Conservation (phyloP, 2,329 filamentous ascomycete genomes). For the Neurospora sp. region DNA sequence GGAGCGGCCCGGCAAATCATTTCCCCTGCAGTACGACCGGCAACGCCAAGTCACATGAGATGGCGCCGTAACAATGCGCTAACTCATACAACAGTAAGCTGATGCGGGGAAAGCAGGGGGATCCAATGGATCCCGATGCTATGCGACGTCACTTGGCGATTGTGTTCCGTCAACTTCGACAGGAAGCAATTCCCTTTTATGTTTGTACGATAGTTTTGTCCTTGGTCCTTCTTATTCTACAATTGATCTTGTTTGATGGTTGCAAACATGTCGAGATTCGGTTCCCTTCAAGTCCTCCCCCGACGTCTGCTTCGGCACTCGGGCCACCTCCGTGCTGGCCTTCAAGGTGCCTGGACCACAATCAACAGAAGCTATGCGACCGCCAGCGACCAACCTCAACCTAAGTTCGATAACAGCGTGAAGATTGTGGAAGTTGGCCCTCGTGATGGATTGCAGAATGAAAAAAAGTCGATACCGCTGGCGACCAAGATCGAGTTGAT, state of each 20-base stretch:
- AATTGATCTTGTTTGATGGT: background rate
- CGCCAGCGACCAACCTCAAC: conserved; percentile 1
- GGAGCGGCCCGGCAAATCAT: background rate
- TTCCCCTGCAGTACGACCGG: background rate
- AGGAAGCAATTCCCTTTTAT: background rate
- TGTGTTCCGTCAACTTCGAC: background rate
- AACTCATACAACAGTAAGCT: background rate
- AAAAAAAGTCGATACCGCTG: conserved; percentile 61
- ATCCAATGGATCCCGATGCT: conserved; percentile 13
- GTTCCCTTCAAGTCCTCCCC: background rate
- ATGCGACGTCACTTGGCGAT: conserved; percentile 14
- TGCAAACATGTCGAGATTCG: background rate
- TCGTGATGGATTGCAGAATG: conserved; percentile 79
- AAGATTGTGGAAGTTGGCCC: conserved; percentile 76
- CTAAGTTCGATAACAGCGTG: conserved; percentile 33
- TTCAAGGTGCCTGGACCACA: background rate
- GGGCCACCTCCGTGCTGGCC: background rate
- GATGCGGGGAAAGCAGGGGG: background rate
- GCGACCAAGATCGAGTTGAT: conserved; percentile 71
- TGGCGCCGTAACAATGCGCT: background rate
- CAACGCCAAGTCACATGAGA: background rate
- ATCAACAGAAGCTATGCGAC: conserved; percentile 4
- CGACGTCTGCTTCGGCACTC: background rate
- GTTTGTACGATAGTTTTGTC: background rate
- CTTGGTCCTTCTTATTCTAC: background rate